These are phyloP conservation scores for Trypanosomatidae sp. DNA, from an alignment of 208 protist genomes.

Conservation along the genomic window DNA sequence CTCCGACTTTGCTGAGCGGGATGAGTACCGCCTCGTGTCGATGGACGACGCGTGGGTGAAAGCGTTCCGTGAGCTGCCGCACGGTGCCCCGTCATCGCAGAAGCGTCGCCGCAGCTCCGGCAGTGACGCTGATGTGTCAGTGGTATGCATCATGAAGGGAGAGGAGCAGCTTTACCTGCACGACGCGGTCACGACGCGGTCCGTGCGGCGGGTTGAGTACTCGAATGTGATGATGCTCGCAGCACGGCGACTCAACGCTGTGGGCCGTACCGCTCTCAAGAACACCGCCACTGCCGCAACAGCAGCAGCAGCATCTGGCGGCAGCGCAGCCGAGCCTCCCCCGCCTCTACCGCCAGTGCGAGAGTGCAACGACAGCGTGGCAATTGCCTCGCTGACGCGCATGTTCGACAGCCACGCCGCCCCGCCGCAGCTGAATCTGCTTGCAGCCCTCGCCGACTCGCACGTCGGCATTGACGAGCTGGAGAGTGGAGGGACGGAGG, in stretches of 20 bases:
- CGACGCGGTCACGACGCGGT: slow-evolving; percentile 30
- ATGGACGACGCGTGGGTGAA: slow-evolving; percentile 35
- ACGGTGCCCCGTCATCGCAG: no score
- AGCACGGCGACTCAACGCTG: slow-evolving; percentile 15
- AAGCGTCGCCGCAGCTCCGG: no score
- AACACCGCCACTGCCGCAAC: not conserved
- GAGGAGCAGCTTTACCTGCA: slow-evolving; percentile 34
- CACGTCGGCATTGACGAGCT: slow-evolving; percentile 55
- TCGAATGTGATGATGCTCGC: slow-evolving; percentile 76
- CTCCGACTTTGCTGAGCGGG: slow-evolving; percentile 32
- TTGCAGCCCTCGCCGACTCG: slow-evolving; percentile 26
- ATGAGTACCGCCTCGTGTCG: slow-evolving; percentile 51
- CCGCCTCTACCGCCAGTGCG: not conserved
- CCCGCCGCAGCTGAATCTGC: slow-evolving; percentile 30
- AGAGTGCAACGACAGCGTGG: slow-evolving; percentile 25
- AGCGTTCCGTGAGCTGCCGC: no score
- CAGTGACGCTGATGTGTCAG: no score
- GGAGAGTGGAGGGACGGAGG: slow-evolving; percentile 20
- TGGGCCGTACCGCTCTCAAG: not conserved
- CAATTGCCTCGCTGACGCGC: slow-evolving; percentile 34
- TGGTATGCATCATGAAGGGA: slow-evolving; percentile 51
- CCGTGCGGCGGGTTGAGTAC: slow-evolving; percentile 75
- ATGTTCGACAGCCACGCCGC: slow-evolving; percentile 53
- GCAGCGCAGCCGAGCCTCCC: no score
- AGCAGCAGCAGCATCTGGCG: no score